These are phyloP conservation scores for Zasmidium citrigriseum DNA, from an alignment of 2,329 filamentous ascomycete species.

Conservation along the genomic window DNA sequence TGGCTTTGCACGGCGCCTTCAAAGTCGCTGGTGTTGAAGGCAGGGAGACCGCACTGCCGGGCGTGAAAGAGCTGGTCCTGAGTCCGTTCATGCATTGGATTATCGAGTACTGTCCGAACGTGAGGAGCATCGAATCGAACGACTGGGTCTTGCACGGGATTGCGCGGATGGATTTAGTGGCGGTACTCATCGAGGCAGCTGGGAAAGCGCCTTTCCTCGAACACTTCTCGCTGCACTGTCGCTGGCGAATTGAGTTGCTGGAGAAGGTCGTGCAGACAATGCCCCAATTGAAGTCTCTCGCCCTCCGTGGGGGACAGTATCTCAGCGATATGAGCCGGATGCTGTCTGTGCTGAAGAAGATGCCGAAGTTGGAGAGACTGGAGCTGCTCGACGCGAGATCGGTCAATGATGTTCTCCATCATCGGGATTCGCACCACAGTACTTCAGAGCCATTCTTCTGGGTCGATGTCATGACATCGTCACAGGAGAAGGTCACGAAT, in stretches of 20 bases:
- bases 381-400: background rate
- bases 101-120: constrained; percentile 1
- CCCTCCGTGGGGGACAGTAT: background rate
- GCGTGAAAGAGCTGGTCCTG: constrained; percentile 2
- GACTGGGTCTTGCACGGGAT: constrained; percentile 2
- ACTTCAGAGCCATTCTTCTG: background rate
- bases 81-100: constrained; percentile 6
- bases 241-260: background rate
- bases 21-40: background rate
- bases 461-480: background rate
- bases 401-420: background rate
- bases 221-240: constrained; percentile 1
- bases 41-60: background rate
- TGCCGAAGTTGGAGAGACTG: constrained; percentile 1
- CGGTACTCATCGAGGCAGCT: background rate
- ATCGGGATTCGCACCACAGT: background rate
- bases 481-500: too few species aligned
- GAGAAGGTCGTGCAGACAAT: background rate
- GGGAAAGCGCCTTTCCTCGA: background rate
- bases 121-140: background rate
- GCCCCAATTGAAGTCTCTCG: background rate
- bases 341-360: background rate
- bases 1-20: background rate
- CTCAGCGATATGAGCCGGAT: background rate
- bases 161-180: background rate